phyloP scores from a whole-genome alignment of 805 yeast genomes.

The Starmerella bacillaris region DNA sequence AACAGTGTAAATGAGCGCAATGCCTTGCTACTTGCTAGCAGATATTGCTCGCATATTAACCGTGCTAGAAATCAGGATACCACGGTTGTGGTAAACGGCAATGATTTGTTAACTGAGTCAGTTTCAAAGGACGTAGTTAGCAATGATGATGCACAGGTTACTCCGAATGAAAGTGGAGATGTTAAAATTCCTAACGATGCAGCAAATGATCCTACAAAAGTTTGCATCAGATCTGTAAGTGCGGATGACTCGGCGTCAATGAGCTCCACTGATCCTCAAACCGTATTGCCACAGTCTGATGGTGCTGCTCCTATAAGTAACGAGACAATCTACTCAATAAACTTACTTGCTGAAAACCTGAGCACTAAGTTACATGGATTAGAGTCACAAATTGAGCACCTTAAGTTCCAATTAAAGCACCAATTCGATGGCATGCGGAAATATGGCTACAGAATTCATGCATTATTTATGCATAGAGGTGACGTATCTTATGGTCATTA shows the following conservation, averaged over 20 bases:
- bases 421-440: constrained; percentile 46
- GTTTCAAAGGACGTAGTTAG: no score
- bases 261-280: background rate
- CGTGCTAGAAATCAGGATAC: no score
- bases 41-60: background rate
- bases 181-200: no score
- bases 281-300: background rate
- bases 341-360: constrained; percentile 30
- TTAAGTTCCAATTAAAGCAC: constrained; percentile 34
- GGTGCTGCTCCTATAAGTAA: no score
- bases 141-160: no score
- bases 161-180: no score
- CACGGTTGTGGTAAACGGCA: no score
- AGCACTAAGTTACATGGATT: constrained; percentile 29
- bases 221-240: no score
- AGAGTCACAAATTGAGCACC: constrained; percentile 26
- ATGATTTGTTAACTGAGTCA: no score
- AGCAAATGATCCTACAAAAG: no score
- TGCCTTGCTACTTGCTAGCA: background rate
- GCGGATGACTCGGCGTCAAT: no score
- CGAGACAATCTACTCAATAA: constrained; percentile 33
- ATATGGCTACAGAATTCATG: constrained; percentile 68
- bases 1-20: background rate
- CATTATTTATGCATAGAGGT: constrained; percentile 87
- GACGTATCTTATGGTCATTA: constrained; percentile 94